A percentile compares a stretch with the other conserved stretches of the same genome.
Conservation (phyloP, 176 grass and related monocot genomes). For the Bromus sterilis region DNA sequence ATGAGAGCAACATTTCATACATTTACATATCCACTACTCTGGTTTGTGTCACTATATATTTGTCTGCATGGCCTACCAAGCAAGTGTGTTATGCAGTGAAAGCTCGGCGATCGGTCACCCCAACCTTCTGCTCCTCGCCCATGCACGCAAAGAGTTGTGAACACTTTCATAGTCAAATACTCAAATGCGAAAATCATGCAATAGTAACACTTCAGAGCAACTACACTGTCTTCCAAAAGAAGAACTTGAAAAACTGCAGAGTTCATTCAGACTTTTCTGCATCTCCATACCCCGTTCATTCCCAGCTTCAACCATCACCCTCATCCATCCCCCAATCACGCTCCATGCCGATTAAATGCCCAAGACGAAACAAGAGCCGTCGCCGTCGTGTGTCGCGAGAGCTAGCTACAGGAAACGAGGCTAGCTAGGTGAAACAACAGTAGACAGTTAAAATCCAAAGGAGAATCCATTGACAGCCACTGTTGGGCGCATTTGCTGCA, state of each 20-base stretch:
- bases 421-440: background rate
- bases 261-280: background rate
- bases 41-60: slow-evolving; percentile 11
- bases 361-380: background rate
- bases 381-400: background rate
- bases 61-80: background rate
- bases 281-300: background rate
- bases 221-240: no score
- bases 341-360: slow-evolving; percentile 14
- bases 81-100: background rate
- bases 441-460: slow-evolving; percentile 38
- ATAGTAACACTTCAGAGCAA: no score
- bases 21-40: background rate
- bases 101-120: no score
- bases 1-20: background rate
- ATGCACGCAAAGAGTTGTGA: no score
- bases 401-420: background rate
- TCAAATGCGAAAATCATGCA: no score
- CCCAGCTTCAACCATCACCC: background rate
- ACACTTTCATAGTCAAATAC: no score
- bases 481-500: slow-evolving; percentile 10
- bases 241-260: background rate
- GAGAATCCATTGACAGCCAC: slow-evolving; percentile 37
- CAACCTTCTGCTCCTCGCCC: no score
- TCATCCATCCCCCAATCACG: background rate